These are phyloP conservation scores for Hordeum marinum DNA, from an alignment of 176 grass and related monocot genomes.

Conservation along the genomic window DNA sequence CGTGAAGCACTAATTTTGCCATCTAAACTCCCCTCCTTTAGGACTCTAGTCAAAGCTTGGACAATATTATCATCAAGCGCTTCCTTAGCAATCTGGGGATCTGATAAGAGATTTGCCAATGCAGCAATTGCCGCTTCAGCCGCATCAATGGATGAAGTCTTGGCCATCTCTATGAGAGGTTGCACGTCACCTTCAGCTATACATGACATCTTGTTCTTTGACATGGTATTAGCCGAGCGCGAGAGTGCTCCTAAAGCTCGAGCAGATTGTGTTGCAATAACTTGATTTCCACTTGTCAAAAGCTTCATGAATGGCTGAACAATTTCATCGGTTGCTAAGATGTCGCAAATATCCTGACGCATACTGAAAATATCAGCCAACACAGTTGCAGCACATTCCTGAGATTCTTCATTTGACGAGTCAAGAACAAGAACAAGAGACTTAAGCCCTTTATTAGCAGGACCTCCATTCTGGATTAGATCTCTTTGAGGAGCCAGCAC, in stretches of 20 bases:
- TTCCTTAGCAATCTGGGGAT: constrained; percentile 71
- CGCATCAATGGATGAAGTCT: constrained; percentile 71
- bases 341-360: constrained; percentile 83
- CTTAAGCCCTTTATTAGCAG: constrained; percentile 83
- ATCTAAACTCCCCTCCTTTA: constrained; percentile 88
- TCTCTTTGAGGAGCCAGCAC: constrained; percentile 67
- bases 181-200: constrained; percentile 69
- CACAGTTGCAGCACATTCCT: constrained; percentile 79
- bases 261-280: constrained; percentile 82
- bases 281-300: constrained; percentile 83
- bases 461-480: constrained; percentile 66
- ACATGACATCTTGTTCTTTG: constrained; percentile 64
- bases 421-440: constrained; percentile 82
- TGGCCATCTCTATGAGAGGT: constrained; percentile 93
- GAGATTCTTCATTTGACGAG: constrained; percentile 75
- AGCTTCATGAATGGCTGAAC: constrained; percentile 93
- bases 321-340: constrained; percentile 84
- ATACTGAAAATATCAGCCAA: constrained; percentile 90
- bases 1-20: constrained; percentile 86
- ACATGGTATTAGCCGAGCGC: constrained; percentile 57
- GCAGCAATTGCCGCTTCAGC: constrained; percentile 84
- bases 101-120: constrained; percentile 85
- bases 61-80: constrained; percentile 73
- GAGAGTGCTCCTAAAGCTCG: constrained; percentile 90
- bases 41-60: constrained; percentile 67